Evolutionary conservation across 345 rosid species (phyloP), one percentile per base, ranked within the genome.

Genomic region (Carallia brachiata): DNA sequence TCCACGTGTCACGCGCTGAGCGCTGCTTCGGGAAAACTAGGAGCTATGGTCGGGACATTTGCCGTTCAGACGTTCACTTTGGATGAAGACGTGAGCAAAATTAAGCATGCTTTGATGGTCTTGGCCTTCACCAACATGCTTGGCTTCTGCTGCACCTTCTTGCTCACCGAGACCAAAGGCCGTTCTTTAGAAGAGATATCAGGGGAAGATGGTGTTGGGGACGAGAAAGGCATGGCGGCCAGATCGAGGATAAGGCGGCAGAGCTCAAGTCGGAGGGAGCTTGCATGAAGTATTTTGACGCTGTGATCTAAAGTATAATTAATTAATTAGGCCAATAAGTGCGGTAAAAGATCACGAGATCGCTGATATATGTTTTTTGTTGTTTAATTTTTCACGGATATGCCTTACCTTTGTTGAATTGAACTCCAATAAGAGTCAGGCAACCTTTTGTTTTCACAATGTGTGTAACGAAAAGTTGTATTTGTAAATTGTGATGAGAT

Each of bases 1-100:
- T 81, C 92, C 15, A 88, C 90, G 5, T 84, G 90, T 59, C 92
- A 85, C 17, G 90, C 83, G 0, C 63, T 84, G 34, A 84, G 88
- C 52, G 90, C 92, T 0, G 87, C 92, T 0, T 73, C 88, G 0
- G 90, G 87, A 4, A 88, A 88, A 76, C 85, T 84, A 0, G 90
- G 92, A 47, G 90, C 90, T 3, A 66, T 88, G 71, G 37, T 86
- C 1, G 92, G 81, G 6, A 84, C 87, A 2, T 88, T 88, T 6
- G 75, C 72, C 66, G 81, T 84, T 61, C 90, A 85, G 54, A 13
- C 66, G 2, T 80, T 79, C 53, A 84, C 88, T 0, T 17, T 68
- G 32, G 61, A 70, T 2, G 78, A 57, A 5, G 1, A 65, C 0
- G 0, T 62, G 0, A 23, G 28, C 1, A 68, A 68, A 55, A 88